Percentiles rank a stretch among this genome's conserved stretches.
Conservation (phyloP, 257 asterid species). For the Solanum pinnatisectum region DNA sequence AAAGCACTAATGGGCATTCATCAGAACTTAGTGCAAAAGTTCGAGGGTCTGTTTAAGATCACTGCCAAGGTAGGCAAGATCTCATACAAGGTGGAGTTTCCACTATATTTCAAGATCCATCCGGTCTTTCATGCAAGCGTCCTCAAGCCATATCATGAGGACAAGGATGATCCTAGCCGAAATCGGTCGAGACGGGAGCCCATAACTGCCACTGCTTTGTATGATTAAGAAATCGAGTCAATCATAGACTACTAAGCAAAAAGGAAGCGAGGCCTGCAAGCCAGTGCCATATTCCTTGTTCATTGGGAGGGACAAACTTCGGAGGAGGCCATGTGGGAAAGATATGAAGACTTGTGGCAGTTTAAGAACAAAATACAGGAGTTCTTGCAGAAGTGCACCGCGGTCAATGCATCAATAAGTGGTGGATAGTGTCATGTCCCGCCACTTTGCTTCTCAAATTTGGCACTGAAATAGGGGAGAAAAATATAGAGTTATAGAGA, state of each 20-base stretch:
- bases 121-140: rapidly evolving
- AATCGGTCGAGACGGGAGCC: rapidly evolving
- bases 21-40: not conserved
- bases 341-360: too few relatives aligned
- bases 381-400: rapidly evolving
- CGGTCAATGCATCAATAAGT: not conserved
- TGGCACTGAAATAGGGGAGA: too few relatives aligned
- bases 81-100: not conserved
- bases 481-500: not conserved
- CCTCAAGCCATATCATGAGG: not conserved
- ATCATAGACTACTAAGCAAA: not conserved
- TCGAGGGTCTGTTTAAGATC: not conserved
- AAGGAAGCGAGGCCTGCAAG: not conserved
- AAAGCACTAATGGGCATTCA: not conserved
- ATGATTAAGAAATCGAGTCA: not conserved
- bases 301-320: not conserved
- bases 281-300: not conserved
- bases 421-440: not conserved
- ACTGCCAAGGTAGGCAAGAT: not conserved
- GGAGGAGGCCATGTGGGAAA: not conserved
- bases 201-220: too few relatives aligned
- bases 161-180: rapidly evolving
- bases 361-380: not conserved
- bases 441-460: not conserved
- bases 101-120: not conserved